These are phyloP conservation scores for Talaromyces liani DNA, from an alignment of 495 filamentous ascomycete species.

Conservation along the genomic window DNA sequence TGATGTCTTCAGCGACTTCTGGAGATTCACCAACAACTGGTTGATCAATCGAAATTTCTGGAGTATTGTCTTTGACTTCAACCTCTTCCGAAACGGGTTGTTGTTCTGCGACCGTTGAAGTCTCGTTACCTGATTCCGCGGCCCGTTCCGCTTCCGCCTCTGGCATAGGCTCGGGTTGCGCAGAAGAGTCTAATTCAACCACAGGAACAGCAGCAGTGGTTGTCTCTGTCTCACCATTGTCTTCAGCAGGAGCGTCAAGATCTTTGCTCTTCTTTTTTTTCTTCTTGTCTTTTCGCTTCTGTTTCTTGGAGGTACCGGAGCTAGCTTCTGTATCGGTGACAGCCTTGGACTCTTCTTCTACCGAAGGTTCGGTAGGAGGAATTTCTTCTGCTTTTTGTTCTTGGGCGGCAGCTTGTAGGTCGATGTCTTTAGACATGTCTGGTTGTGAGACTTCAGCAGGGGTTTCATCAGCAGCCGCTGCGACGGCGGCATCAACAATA, in stretches of 20 bases:
- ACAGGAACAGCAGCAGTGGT: not conserved
- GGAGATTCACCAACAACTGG: not conserved
- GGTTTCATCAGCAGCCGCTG: not conserved
- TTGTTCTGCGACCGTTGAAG: not conserved
- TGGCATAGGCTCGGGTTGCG: not conserved
- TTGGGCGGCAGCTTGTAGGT: conserved; percentile 1
- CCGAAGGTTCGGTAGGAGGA: too few relatives aligned
- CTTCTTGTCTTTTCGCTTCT: conserved; percentile 28
- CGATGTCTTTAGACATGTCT: conserved; percentile 9
- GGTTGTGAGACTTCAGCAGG: not conserved
- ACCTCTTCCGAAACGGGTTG: not conserved
- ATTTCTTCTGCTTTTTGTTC: not conserved
- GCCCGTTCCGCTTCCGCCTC: not conserved
- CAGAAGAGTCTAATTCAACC: not conserved
- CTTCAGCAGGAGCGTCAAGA: conserved; percentile 3
- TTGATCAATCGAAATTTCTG: not conserved
- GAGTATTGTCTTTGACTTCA: not conserved
- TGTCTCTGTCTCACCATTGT: not conserved
- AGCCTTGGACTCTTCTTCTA: not conserved
- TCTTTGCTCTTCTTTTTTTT: conserved; percentile 26
- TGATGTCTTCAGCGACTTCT: not conserved
- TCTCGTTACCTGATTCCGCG: not conserved
- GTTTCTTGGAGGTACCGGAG: conserved; percentile 21
- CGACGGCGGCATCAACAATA: conserved; percentile 20
- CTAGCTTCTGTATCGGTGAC: conserved; percentile 3